Evolutionary conservation across 768 basidiomycete genomes (phyloP).

Genomic region (Pholiota molesta): DNA sequence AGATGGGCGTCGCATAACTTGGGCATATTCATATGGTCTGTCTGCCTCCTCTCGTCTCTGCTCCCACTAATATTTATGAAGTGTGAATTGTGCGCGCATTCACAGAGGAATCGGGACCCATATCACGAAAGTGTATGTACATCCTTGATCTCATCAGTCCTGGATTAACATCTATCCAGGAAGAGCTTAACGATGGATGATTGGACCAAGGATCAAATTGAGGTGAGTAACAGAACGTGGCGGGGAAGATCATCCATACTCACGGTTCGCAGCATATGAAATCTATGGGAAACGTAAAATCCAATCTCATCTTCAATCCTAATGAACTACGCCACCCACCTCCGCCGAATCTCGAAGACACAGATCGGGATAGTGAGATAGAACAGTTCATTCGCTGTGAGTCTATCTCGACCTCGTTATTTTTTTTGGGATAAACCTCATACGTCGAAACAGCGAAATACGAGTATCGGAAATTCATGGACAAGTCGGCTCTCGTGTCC

Average conservation of each 20-base stretch:
- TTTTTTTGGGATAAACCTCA: not conserved
- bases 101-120: conserved; percentile 96
- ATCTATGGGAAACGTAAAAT: conserved; percentile 77
- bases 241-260: conserved; percentile 10
- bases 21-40: conserved; percentile 86
- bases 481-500: conserved; percentile 47
- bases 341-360: conserved; percentile 76
- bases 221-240: conserved; percentile 50
- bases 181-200: conserved; percentile 90
- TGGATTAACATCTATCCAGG: conserved; percentile 39
- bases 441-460: conserved; percentile 62
- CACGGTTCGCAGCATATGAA: conserved; percentile 64
- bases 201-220: conserved; percentile 89
- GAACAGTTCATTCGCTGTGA: conserved; percentile 88
- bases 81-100: conserved; percentile 86
- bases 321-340: conserved; percentile 83
- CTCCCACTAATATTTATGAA: conserved; percentile 30
- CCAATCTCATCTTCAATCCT: conserved; percentile 81
- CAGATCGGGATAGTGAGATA: conserved; percentile 85
- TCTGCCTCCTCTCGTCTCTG: not conserved
- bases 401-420: conserved; percentile 18
- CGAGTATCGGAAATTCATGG: conserved; percentile 71
- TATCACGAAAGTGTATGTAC: conserved; percentile 85
- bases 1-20: conserved; percentile 90
- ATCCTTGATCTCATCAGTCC: not conserved